Evolutionary conservation across 257 asterid species (phyloP).

Genomic region (Ligustrum vulgare): DNA sequence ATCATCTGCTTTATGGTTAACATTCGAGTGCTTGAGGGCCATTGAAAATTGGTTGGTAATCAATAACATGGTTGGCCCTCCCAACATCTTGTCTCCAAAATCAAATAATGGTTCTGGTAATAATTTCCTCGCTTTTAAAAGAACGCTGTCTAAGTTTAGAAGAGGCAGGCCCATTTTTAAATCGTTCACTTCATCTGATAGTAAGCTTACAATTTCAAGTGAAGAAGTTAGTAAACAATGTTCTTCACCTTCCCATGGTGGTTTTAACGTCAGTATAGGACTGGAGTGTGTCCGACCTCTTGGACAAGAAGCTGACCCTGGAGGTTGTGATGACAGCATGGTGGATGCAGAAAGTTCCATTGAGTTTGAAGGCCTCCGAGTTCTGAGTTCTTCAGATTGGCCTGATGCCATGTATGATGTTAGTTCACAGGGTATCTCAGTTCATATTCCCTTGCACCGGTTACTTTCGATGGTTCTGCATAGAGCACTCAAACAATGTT

Average conservation of each 20-base stretch:
- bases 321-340: constrained; percentile 49
- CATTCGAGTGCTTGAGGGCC: constrained; percentile 82
- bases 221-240: constrained; percentile 36
- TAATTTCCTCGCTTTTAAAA: constrained; percentile 58
- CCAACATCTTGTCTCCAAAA: constrained; percentile 51
- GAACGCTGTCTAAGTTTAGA: constrained; percentile 69
- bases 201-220: constrained; percentile 39
- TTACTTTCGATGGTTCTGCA: constrained; percentile 75
- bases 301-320: constrained; percentile 39
- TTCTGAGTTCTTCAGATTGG: constrained; percentile 79
- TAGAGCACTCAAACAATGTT: constrained; percentile 74
- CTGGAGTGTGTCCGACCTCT: constrained; percentile 42
- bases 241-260: constrained; percentile 42
- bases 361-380: constrained; percentile 67
- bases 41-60: constrained; percentile 78
- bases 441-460: constrained; percentile 86
- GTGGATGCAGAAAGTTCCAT: constrained; percentile 57
- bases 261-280: constrained; percentile 39
- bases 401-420: constrained; percentile 79
- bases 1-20: constrained; percentile 71
- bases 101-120: constrained; percentile 52
- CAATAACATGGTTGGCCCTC: constrained; percentile 68
- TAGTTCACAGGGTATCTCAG: constrained; percentile 82
- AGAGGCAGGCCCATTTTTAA: constrained; percentile 52
- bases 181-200: constrained; percentile 43